These are phyloP conservation scores for Hyaloscypha variabilis DNA, from an alignment of 495 filamentous ascomycete species.

Conservation along the genomic window DNA sequence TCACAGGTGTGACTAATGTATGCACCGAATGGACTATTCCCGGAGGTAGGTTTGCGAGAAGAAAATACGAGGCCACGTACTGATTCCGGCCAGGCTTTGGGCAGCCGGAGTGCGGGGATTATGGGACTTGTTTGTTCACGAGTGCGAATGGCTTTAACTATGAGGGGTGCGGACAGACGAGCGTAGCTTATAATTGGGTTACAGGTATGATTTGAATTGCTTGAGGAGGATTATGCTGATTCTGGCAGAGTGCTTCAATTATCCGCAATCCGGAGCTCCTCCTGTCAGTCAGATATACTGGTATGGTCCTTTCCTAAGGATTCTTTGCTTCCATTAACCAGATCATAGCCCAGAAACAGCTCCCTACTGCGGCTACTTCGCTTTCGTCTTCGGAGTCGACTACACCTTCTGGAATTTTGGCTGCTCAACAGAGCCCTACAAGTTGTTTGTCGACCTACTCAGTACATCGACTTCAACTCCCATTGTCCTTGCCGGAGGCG, in stretches of 20 bases:
- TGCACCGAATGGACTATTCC: conserved; percentile 31
- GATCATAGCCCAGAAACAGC: conserved; percentile 8
- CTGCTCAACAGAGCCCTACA: conserved; percentile 21
- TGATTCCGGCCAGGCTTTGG: conserved; percentile 16
- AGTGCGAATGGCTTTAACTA: conserved; percentile 17
- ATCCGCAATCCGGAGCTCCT: conserved; percentile 7
- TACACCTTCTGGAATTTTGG: conserved; percentile 27
- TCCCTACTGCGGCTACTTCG: conserved; percentile 26
- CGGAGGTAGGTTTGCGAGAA: conserved; percentile 11
- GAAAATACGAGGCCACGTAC: neutral
- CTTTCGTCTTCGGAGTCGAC: conserved; percentile 5
- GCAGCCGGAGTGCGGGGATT: conserved; percentile 19
- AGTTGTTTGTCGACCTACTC: conserved; percentile 17
- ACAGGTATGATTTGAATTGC: conserved; percentile 15
- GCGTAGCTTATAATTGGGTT: conserved; percentile 25
- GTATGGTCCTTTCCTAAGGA: no score
- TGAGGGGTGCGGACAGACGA: conserved; percentile 25
- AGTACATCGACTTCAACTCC: neutral
- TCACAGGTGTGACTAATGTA: conserved; percentile 11
- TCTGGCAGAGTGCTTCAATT: conserved; percentile 24
- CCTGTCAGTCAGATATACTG: conserved; percentile 21
- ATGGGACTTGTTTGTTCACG: conserved; percentile 26
- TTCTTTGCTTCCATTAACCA: neutral
- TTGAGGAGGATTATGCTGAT: neutral
- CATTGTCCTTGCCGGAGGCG: neutral